Percentiles rank a stretch among this genome's conserved stretches.
phyloP scores from a whole-genome alignment of 2,329 filamentous ascomycete species.

The Pyrenophora graminea region DNA sequence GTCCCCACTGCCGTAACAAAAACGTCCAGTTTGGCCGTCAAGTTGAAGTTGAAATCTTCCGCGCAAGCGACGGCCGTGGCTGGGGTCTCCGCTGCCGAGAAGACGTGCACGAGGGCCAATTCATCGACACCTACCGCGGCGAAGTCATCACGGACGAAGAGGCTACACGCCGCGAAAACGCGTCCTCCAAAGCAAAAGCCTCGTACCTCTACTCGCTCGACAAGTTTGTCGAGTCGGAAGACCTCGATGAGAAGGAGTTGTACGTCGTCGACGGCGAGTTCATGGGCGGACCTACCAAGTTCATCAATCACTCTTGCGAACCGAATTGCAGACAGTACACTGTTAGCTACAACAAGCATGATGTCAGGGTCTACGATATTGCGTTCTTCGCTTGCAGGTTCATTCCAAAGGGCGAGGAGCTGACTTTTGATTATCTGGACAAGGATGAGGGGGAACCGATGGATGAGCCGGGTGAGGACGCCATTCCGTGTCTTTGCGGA shows the following conservation, averaged over 20 bases:
- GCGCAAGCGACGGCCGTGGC: conserved; percentile 67
- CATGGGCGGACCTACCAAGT: conserved; percentile 76
- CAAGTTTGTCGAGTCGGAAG: conserved; percentile 71
- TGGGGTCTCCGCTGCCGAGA: conserved; percentile 74
- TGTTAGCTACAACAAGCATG: conserved; percentile 75
- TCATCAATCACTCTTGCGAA: conserved; percentile 82
- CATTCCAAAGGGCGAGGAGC: conserved; percentile 67
- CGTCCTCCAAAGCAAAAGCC: conserved; percentile 65
- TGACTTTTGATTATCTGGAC: conserved; percentile 81
- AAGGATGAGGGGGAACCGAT: conserved; percentile 60
- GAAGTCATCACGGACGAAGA: conserved; percentile 58
- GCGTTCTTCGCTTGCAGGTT: conserved; percentile 74
- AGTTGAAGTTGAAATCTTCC: conserved; percentile 76
- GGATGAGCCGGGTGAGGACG: conserved; percentile 55
- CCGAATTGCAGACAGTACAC: conserved; percentile 81
- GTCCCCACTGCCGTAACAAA: conserved; percentile 68
- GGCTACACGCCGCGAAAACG: conserved; percentile 66
- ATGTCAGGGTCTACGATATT: conserved; percentile 74
- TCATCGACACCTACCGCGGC: conserved; percentile 79
- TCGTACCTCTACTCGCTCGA: conserved; percentile 81
- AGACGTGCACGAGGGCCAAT: conserved; percentile 71
- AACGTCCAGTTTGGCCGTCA: conserved; percentile 75
- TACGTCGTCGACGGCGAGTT: conserved; percentile 69
- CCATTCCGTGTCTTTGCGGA: conserved; percentile 59
- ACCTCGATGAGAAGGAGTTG: conserved; percentile 48